Percentiles rank a stretch among this genome's conserved stretches.
phyloP scores from a whole-genome alignment of 768 basidiomycete genomes.

The Suillus brevipes region DNA sequence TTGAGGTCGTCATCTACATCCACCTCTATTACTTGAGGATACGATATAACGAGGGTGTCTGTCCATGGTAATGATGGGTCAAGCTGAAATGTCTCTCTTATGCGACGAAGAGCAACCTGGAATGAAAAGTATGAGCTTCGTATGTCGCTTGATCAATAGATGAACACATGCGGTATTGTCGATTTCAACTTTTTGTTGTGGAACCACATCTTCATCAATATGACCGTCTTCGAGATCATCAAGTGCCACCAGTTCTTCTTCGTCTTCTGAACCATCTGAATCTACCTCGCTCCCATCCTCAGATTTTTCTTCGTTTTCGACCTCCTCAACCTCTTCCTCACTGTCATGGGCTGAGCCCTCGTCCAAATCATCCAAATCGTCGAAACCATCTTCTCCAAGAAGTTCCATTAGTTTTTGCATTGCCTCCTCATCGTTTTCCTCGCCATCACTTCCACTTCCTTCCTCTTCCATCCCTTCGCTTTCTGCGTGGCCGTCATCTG shows the following conservation, averaged over 20 bases:
- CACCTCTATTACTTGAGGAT: conserved; percentile 70
- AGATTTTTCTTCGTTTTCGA: conserved; percentile 23
- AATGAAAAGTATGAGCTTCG: neutral
- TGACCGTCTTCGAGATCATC: conserved; percentile 64
- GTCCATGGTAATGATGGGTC: conserved; percentile 81
- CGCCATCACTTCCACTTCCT: conserved; percentile 42
- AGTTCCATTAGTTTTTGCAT: conserved; percentile 56
- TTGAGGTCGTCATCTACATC: conserved; percentile 88
- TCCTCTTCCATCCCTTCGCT: conserved; percentile 37
- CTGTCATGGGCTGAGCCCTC: conserved; percentile 18
- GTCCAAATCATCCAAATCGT: conserved; percentile 54
- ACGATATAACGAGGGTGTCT: conserved; percentile 73
- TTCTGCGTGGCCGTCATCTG: conserved; percentile 26
- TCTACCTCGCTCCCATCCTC: conserved; percentile 16
- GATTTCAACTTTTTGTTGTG: conserved; percentile 72
- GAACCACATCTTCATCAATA: conserved; percentile 79
- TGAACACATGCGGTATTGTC: conserved; percentile 67
- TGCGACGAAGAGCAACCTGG: conserved; percentile 77
- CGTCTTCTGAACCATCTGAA: conserved; percentile 30
- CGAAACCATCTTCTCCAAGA: conserved; percentile 63
- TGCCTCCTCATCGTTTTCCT: conserved; percentile 55
- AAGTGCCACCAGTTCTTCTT: conserved; percentile 52
- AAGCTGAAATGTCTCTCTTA: conserved; percentile 74
- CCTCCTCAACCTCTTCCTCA: conserved; percentile 31
- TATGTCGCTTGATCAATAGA: neutral